Evolutionary conservation across 225 moss, liverwort and hornwort genomes (phyloP).

Genomic region (Anthoceros angustus): DNA sequence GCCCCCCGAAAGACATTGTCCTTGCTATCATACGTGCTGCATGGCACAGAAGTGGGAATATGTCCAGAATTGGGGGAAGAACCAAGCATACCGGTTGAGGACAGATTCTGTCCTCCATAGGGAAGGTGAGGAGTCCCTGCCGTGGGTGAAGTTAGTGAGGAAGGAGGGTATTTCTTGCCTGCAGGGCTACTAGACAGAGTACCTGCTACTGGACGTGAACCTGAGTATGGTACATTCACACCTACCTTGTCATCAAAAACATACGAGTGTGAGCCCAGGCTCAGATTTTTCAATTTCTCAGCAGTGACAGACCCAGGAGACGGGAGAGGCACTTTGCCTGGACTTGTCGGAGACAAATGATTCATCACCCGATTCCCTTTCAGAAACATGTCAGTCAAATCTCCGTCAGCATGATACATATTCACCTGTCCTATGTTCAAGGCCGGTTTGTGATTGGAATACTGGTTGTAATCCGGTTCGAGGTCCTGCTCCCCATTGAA

Average conservation of each 20-base stretch:
- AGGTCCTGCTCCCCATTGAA: neutral
- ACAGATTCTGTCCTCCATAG: neutral
- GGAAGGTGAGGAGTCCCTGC: neutral
- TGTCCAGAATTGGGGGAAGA: neutral
- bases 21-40: neutral
- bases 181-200: neutral
- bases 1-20: neutral
- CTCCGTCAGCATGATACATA: neutral
- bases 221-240: neutral
- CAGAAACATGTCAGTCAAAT: neutral
- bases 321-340: neutral
- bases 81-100: neutral
- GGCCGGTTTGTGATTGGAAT: neutral
- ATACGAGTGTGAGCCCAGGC: neutral
- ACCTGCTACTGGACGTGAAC: neutral
- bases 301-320: neutral
- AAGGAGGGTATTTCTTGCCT: neutral
- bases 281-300: neutral
- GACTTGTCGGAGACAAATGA: neutral
- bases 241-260: neutral
- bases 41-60: neutral
- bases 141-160: neutral
- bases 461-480: neutral
- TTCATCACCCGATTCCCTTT: neutral
- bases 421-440: neutral